Percentiles rank a stretch among this genome's conserved stretches.
phyloP scores from a whole-genome alignment of 208 protist species.

The Angomonas deanei region DNA sequence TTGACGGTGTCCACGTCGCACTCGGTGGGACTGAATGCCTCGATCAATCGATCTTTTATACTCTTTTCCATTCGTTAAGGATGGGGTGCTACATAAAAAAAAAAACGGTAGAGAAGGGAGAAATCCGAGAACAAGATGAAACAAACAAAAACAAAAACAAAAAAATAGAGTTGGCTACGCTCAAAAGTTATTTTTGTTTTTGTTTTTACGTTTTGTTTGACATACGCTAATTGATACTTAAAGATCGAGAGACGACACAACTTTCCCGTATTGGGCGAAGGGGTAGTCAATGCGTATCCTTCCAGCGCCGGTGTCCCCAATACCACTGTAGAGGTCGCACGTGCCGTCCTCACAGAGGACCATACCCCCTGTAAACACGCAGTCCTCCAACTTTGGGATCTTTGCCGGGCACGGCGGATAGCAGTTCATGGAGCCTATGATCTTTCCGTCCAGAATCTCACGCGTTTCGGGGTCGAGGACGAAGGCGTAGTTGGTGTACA shows the following conservation, averaged over 20 bases:
- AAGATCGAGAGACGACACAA: background rate
- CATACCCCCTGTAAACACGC: conserved; percentile 43
- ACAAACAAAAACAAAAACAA: background rate
- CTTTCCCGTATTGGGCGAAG: background rate
- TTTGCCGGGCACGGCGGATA: conserved; percentile 27
- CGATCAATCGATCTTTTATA: background rate
- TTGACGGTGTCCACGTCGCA: background rate
- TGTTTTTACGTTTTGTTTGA: background rate
- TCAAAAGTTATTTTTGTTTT: background rate
- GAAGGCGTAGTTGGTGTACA: conserved; percentile 32
- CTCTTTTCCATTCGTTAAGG: background rate
- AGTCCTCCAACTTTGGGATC: conserved; percentile 20
- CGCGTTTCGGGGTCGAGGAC: conserved; percentile 20
- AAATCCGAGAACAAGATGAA: background rate
- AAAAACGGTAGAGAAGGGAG: background rate
- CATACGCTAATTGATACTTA: background rate
- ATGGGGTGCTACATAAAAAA: background rate
- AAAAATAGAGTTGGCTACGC: background rate
- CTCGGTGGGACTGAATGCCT: background rate
- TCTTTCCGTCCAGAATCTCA: conserved; percentile 16
- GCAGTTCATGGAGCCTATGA: conserved; percentile 31
- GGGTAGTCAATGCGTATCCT: background rate
- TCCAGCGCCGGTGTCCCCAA: conserved; percentile 17
- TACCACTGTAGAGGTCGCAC: conserved; percentile 43
- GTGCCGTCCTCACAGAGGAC: conserved; percentile 39